Evolutionary conservation across 768 basidiomycete species (phyloP), one percentile per base, ranked within the genome.

Genomic region (Leccinum ochraceum): DNA sequence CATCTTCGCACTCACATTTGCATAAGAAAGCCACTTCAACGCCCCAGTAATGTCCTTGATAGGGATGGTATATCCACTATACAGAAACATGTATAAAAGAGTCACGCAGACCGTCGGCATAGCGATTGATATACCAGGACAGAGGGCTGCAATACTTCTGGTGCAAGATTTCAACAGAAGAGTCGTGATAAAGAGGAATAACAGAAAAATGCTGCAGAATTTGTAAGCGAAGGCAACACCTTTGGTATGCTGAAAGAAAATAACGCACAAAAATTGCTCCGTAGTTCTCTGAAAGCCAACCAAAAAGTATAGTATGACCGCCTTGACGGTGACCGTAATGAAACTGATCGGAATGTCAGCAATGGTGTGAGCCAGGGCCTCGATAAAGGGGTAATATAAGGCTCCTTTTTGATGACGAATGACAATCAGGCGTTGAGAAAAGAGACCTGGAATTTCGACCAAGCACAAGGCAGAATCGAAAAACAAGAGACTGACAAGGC

Each of bases 101-200:
- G 72, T 57, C 58, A 80, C 48, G 5, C 68, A 74, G 0, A 74
- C 67, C 1, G 71, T 44, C 3, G 75, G 68, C 49, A 74, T 58
- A 9, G 88, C 87, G 0, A 82, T 79, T 0, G 86, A 80, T 48
- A 83, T 81, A 17, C 76, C 72, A 39, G 76, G 75, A 66, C 86
- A 85, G 14, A 76, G 77, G 0, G 87, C 84, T 1, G 87, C 85
- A 30, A 89, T 66, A 0, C 77, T 77, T 44, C 92, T 80, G 81
- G 91, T 94, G 80, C 85, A 92, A 0, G 83, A 81, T 68, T 86
- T 88, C 85, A 93, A 88, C 7, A 84, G 77, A 34, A 90, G 55
- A 24, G 85, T 80, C 65, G 85, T 79, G 4, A 77, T 71, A 56
- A 84, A 78, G 6, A 82, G 59, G 64, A 85, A 80, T 32, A 90